phyloP scores from a whole-genome alignment of 371 early-diverging fungal species.

The Mucor sp. region DNA sequence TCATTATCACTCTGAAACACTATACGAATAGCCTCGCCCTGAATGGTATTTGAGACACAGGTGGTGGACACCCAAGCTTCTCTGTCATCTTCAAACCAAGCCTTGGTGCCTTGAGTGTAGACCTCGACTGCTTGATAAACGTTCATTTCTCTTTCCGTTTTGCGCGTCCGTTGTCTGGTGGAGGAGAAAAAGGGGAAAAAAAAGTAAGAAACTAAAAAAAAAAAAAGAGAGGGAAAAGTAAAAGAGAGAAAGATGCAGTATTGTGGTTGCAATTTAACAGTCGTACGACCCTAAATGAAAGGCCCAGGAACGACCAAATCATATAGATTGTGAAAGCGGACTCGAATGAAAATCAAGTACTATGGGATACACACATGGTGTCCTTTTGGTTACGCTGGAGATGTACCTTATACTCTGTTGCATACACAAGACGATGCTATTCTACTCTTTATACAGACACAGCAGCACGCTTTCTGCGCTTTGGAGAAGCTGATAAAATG shows the following conservation, averaged over 20 bases:
- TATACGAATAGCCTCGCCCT: slow-evolving; percentile 56
- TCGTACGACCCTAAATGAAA: slow-evolving; percentile 9
- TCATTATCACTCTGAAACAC: slow-evolving; percentile 66
- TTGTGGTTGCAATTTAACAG: not conserved
- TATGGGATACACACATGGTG: not conserved
- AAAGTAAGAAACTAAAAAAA: not conserved
- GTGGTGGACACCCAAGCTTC: slow-evolving; percentile 87
- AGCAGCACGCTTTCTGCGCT: not conserved
- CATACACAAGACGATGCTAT: not conserved
- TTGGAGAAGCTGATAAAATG: not conserved
- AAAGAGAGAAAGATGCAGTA: not conserved
- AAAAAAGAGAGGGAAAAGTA: not conserved
- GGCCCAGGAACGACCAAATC: slow-evolving; percentile 4
- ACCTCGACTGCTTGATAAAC: slow-evolving; percentile 57
- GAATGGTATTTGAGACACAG: slow-evolving; percentile 56
- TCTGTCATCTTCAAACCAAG: slow-evolving; percentile 86
- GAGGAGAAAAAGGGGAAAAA: not conserved
- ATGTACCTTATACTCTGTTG: not conserved
- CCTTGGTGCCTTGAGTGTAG: slow-evolving; percentile 73
- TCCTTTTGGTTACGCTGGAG: not conserved
- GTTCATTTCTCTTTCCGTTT: not conserved
- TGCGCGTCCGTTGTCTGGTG: not conserved
- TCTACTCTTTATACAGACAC: not conserved
- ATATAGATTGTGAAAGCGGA: not conserved
- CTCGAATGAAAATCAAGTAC: not conserved